Evolutionary conservation across 2,329 filamentous ascomycete genomes (phyloP).

Genomic region (Huntiella decipiens): DNA sequence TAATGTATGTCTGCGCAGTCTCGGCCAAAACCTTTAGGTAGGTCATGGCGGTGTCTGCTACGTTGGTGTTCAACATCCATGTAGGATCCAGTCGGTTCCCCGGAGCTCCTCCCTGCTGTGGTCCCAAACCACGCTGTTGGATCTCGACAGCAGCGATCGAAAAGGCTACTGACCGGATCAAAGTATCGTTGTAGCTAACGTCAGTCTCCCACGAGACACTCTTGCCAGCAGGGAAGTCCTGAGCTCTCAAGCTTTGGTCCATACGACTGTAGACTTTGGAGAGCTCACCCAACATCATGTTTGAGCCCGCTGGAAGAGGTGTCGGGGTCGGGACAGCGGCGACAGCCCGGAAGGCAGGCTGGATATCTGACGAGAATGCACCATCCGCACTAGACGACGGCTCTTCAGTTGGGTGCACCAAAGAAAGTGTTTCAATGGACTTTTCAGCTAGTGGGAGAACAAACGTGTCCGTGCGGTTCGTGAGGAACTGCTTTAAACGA

Average conservation of each 20-base stretch:
- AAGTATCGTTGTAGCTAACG: slow-evolving; percentile 29
- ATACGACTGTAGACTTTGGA: slow-evolving; percentile 41
- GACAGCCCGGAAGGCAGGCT: neutral
- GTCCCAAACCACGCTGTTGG: slow-evolving; percentile 64
- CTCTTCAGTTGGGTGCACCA: neutral
- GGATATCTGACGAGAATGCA: neutral
- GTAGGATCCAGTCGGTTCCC: neutral
- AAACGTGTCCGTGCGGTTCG: neutral
- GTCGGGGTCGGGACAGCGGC: neutral
- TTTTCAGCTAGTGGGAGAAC: neutral
- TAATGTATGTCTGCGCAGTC: slow-evolving; percentile 69
- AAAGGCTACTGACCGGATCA: slow-evolving; percentile 53
- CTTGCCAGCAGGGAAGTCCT: slow-evolving; percentile 27
- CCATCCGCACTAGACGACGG: neutral
- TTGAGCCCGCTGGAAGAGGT: neutral
- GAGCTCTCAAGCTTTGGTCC: slow-evolving; percentile 36
- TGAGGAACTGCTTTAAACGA: neutral
- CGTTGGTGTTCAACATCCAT: slow-evolving; percentile 16
- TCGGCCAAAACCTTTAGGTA: slow-evolving; percentile 79
- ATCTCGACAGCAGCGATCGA: slow-evolving; percentile 84
- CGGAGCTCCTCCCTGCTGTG: neutral
- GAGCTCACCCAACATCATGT: slow-evolving; percentile 30
- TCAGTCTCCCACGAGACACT: slow-evolving; percentile 13
- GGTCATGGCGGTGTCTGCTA: slow-evolving; percentile 66
- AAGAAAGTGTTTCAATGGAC: neutral